Evolutionary conservation across 176 grass and related monocot genomes (phyloP), one percentile per base, ranked within the genome.

Genomic region (Oropetium thomaeum): DNA sequence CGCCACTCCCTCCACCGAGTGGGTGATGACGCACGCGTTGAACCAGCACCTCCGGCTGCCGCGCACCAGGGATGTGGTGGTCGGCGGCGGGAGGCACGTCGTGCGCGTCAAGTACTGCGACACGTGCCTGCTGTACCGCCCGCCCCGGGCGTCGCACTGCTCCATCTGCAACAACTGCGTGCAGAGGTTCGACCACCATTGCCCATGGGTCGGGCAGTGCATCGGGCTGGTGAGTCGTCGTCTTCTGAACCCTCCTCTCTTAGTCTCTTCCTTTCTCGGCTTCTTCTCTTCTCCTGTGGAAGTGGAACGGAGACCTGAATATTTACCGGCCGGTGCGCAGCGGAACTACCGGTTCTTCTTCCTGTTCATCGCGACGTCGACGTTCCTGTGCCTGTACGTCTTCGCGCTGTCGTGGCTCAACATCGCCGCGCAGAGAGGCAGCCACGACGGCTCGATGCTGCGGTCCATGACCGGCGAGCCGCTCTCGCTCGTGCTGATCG

Each of bases 141-240:
- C 90, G 49, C 95, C 90, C 0, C 90, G 95, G 9, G 82, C 95
- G 12, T 93, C 90, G 27, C 95, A 92, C 69, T 92, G 91, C 69
- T 91, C 90, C 41, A 55, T 97, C 82, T 93, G 91, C 87, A 92
- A 97, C 76, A 97, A 97, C 85, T 97, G 91, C 57, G 88, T 93
- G 52, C 91, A 79, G 38, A 89, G 81, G 66, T 98, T 98, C n/a
- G 91, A 93, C 77, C 95, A 98, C 74, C 91, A 94, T 71, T 98
- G 91, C 64, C 95, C 95, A n/a, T 98, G 95, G 95, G 88, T 98
- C 60, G 95, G 91, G 23, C 95, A 98, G 79, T 98, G 88, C 88
- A 94, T 98, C 66, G 91, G 95, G 31, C 71, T 89, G 66, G 94
- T 91, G 47, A 73, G 41, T 62, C 0, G 2, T 16, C 8, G 10